Conservation (phyloP, 495 filamentous ascomycete genomes). For the Hypoxylon trugodes region DNA sequence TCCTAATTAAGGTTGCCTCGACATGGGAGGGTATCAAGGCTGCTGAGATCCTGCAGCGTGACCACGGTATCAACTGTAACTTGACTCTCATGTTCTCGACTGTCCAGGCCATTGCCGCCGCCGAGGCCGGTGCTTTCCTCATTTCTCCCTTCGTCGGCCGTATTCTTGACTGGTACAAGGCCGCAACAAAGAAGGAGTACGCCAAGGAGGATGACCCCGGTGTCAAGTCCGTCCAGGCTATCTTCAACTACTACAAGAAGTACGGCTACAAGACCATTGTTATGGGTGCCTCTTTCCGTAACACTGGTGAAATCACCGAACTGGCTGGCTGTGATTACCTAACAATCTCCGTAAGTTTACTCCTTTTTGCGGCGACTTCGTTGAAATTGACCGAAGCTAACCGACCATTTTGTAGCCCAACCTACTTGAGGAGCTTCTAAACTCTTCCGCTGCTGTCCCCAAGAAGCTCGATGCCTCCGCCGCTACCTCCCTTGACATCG, state of each 20-base stretch:
- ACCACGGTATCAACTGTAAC: slow-evolving; percentile 97
- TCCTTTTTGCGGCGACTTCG: no score
- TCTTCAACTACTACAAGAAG: slow-evolving; percentile 99
- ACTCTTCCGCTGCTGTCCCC: slow-evolving; percentile 78
- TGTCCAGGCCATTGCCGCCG: slow-evolving; percentile 93
- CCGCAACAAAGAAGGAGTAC: slow-evolving; percentile 92
- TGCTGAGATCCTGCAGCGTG: slow-evolving; percentile 88
- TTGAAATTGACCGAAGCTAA: no score
- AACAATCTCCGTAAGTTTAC: slow-evolving; percentile 90
- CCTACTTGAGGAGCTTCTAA: slow-evolving; percentile 92
- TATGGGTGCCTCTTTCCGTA: slow-evolving; percentile 99
- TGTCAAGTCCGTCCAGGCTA: slow-evolving; percentile 91
- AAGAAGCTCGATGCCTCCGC: slow-evolving; percentile 85
- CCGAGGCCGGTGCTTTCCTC: slow-evolving; percentile 96
- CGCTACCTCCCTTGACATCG: slow-evolving; percentile 74
- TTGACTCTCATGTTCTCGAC: slow-evolving; percentile 98
- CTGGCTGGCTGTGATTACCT: slow-evolving; percentile 98
- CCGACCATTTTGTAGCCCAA: slow-evolving; percentile 74
- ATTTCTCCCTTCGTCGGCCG: slow-evolving; percentile 99
- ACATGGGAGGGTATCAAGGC: slow-evolving; percentile 99
- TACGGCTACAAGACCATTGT: slow-evolving; percentile 98
- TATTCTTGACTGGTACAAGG: slow-evolving; percentile 99
- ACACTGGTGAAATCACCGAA: slow-evolving; percentile 95
- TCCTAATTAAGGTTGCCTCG: slow-evolving; percentile 90
- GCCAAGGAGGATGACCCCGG: slow-evolving; percentile 88